Base-by-base conservation (phyloP, 805 yeast genomes). In the Metschnikowia cerradonensis region DNA sequence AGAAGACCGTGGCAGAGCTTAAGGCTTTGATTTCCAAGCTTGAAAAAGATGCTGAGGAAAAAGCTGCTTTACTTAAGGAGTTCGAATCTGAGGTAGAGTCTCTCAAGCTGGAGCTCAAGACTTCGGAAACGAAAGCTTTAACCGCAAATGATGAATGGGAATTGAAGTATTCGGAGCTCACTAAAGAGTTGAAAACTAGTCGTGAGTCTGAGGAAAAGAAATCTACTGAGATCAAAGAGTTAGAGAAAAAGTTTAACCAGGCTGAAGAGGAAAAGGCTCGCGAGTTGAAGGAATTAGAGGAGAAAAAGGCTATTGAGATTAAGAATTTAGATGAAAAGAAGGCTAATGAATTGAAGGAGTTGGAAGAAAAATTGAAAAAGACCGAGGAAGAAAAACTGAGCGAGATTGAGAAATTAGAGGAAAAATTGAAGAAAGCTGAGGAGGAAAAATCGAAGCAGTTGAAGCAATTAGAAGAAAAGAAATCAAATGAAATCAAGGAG, bases 81-180 rank as follows among this genome's bases (percentile, higher is more conserved):
- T 35, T 49, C 5, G 35, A 47, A 23, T 19, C 45, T 2, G 41
- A 49, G 20, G 30, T 47, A 8, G 49, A 40, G 14, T 40, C 36
- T 38, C 53, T 49, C 55, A 45, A 39, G 35, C 45, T 30, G 38
- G 45, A 47, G 45, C 43, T 39, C 26, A 41, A 35, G 40, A 35
- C 33, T n/a, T 48, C 52, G 17, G 36, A 42, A 19, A 7, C 23
- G 19, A 15, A 42, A 20, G 7, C 14, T 22, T 22, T 20, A 30
- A 14, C 33, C 15, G 30, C 38, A 13, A 42, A 20, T n/a, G 45
- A 32, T 20, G 31, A 42, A 22, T 42, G 45, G 37, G 34, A 34
- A 8, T 20, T 15, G 30, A 42, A 42, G 15, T 20, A 14, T 7
- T 22, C 30, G n/a, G 10, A 42, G 11, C 38, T 42, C 6, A n/a